Percentiles rank a stretch among this genome's conserved stretches.
phyloP scores from a whole-genome alignment of 2,329 filamentous ascomycete species.

The Ophiostoma australiae region DNA sequence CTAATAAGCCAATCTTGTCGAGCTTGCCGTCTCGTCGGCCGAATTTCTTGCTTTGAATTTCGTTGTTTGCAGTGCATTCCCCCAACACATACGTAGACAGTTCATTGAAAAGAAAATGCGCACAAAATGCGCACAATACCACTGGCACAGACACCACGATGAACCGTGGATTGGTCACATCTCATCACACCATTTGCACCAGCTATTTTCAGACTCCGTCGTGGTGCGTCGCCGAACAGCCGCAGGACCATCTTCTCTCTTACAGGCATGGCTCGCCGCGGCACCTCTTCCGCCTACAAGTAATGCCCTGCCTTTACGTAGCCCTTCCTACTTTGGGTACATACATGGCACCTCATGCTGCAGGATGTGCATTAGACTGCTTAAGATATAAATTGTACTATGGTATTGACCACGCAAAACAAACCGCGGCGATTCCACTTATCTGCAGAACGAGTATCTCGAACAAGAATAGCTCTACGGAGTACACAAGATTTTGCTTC shows the following conservation, averaged over 20 bases:
- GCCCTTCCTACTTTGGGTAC: background rate
- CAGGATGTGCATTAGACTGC: background rate
- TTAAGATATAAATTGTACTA: background rate
- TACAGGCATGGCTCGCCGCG: background rate
- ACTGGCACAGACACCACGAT: background rate
- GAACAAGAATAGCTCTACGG: conserved; percentile 9
- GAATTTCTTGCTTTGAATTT: background rate
- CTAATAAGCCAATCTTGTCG: background rate
- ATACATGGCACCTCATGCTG: background rate
- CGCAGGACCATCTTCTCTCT: background rate
- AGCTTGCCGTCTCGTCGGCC: background rate
- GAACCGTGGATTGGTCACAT: background rate
- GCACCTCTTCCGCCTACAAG: background rate
- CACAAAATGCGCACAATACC: background rate
- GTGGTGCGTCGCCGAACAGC: background rate
- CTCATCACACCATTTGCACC: background rate
- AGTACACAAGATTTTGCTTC: background rate
- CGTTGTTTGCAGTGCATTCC: background rate
- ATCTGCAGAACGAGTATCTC: background rate
- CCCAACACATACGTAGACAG: background rate
- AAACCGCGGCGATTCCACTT: background rate
- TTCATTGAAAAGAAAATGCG: background rate
- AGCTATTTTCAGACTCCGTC: background rate
- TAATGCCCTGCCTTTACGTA: background rate
- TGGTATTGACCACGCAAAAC: background rate